phyloP scores from a whole-genome alignment of 106 monocot genomes.

The Cymbidium sinense region DNA sequence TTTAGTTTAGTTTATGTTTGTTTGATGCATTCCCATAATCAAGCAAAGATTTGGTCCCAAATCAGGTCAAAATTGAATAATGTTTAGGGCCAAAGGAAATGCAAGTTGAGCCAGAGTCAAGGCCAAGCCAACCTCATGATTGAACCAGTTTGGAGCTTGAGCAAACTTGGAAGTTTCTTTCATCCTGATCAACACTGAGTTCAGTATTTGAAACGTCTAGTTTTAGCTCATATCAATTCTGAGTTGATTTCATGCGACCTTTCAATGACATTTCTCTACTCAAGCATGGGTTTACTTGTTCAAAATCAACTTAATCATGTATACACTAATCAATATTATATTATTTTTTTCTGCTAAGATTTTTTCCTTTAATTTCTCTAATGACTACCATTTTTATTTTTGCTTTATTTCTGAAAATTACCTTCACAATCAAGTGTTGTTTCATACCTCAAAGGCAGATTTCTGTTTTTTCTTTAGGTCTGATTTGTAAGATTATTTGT shows the following conservation, averaged over 20 bases:
- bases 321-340: background rate
- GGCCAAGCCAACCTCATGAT: too few relatives aligned
- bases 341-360: background rate
- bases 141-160: too few relatives aligned
- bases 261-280: background rate
- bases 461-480: background rate
- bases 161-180: too few relatives aligned
- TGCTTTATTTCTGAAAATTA: background rate
- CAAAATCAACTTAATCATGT: background rate
- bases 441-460: background rate
- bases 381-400: background rate
- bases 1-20: background rate
- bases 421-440: background rate
- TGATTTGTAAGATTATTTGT: constrained; percentile 1
- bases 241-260: background rate
- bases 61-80: too few relatives aligned
- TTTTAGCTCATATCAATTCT: background rate
- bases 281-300: background rate
- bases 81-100: too few relatives aligned
- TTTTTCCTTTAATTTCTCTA: background rate
- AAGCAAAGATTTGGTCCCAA: background rate
- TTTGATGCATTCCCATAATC: background rate
- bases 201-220: background rate
- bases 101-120: too few relatives aligned
- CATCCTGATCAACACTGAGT: too few relatives aligned